phyloP scores from a whole-genome alignment of 2,329 filamentous ascomycete genomes.

The Cephalotrichum gorgonifer region DNA sequence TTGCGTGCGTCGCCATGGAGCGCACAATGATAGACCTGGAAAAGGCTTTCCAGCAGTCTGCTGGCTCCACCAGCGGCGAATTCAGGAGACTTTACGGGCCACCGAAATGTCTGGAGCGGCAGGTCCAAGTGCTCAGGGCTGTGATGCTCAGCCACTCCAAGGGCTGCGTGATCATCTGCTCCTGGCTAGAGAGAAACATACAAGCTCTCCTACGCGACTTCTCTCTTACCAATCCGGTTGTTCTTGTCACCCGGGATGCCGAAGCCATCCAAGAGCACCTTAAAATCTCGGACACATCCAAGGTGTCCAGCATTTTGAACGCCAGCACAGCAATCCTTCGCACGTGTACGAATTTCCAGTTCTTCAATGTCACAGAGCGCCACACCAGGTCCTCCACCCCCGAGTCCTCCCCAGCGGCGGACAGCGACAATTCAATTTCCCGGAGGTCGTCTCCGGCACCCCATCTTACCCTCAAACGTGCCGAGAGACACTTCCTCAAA shows the following conservation, averaged over 20 bases:
- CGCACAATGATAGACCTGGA: slow-evolving; percentile 61
- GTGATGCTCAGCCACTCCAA: slow-evolving; percentile 48
- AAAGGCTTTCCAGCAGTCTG: slow-evolving; percentile 53
- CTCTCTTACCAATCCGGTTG: slow-evolving; percentile 54
- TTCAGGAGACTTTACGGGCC: slow-evolving; percentile 56
- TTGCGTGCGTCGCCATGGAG: slow-evolving; percentile 61
- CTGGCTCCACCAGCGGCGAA: slow-evolving; percentile 48
- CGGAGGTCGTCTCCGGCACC: slow-evolving; percentile 35
- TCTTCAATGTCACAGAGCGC: slow-evolving; percentile 61
- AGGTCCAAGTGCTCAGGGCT: slow-evolving; percentile 50
- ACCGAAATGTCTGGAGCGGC: slow-evolving; percentile 51
- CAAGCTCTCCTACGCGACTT: slow-evolving; percentile 53
- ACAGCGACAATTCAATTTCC: slow-evolving; percentile 14
- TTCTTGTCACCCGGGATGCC: slow-evolving; percentile 58
- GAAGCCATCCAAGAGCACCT: slow-evolving; percentile 55
- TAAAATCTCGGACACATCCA: slow-evolving; percentile 41
- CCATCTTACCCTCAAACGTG: slow-evolving; percentile 56
- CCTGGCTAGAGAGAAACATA: slow-evolving; percentile 55
- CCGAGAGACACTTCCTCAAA: slow-evolving; percentile 59
- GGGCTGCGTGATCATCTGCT: slow-evolving; percentile 61
- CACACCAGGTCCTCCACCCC: slow-evolving; percentile 14
- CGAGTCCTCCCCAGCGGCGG: slow-evolving; percentile 6
- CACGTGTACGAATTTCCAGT: slow-evolving; percentile 63
- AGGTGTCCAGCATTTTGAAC: slow-evolving; percentile 47
- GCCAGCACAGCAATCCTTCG: slow-evolving; percentile 49